Conservation (phyloP, 352 stramenopile genomes). For the Phytophthora chlamydospora region DNA sequence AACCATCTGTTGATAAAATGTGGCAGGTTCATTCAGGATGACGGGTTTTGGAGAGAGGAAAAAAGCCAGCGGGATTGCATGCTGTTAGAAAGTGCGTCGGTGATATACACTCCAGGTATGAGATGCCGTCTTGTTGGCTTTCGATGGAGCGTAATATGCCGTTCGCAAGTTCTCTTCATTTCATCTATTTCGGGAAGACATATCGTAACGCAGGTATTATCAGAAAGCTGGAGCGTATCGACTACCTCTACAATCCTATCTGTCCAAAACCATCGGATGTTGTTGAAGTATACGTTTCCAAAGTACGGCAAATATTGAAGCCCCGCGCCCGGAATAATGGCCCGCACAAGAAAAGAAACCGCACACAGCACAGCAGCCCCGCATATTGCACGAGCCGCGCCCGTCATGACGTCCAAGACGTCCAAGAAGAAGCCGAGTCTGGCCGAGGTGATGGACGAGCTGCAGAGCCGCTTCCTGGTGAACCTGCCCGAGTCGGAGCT, state of each 20-base stretch:
- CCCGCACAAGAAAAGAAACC: constrained; percentile 43
- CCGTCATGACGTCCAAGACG: constrained; percentile 29
- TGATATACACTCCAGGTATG: background rate
- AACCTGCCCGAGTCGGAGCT: constrained; percentile 94
- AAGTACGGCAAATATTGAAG: constrained; percentile 17
- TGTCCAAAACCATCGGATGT: no score
- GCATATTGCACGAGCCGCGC: background rate
- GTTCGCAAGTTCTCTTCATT: constrained; percentile 4
- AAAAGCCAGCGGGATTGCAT: constrained; percentile 22
- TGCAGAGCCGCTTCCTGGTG: constrained; percentile 96
- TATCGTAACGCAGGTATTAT: background rate
- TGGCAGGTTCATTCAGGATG: constrained; percentile 1
- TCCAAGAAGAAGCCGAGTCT: constrained; percentile 62
- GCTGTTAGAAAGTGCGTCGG: background rate
- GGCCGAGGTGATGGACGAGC: constrained; percentile 95
- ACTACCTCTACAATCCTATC: background rate
- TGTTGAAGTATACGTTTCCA: constrained; percentile 10
- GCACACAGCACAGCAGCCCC: constrained; percentile 24
- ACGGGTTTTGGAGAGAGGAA: constrained; percentile 7
- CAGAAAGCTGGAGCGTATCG: background rate
- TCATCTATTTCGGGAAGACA: constrained; percentile 6
- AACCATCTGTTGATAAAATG: constrained; percentile 1
- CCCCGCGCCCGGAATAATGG: constrained; percentile 12
- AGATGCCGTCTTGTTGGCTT: background rate
- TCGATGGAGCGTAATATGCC: constrained; percentile 8